A percentile compares a stretch with the other conserved stretches of the same genome.
Evolutionary conservation across 1,139 yeast genomes (phyloP).

Genomic region (Zygoascus sp.): DNA sequence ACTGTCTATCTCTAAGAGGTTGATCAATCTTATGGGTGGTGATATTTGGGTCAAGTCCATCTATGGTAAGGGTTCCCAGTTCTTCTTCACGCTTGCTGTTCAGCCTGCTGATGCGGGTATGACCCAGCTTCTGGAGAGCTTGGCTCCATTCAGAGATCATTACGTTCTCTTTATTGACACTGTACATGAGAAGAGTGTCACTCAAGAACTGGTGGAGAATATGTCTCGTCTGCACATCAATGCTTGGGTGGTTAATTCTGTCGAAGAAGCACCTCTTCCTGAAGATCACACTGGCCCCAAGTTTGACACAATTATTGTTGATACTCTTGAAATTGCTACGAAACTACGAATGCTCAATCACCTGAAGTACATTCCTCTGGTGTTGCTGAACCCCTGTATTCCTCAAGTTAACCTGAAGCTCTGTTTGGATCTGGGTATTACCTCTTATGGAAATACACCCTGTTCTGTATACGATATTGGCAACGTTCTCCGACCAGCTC

Average conservation of each 20-base stretch:
- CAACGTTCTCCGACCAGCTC: conserved; percentile 75
- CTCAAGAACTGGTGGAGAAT: conserved; percentile 48
- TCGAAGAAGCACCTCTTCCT: conserved; percentile 40
- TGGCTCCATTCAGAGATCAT: conserved; percentile 70
- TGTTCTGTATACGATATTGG: conserved; percentile 78
- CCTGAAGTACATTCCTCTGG: conserved; percentile 78
- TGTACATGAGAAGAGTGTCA: conserved; percentile 51
- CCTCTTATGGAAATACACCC: conserved; percentile 84
- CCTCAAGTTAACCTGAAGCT: conserved; percentile 77
- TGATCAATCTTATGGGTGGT: conserved; percentile 84
- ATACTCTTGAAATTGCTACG: conserved; percentile 69
- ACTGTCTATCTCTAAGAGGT: conserved; percentile 76
- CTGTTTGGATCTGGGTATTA: conserved; percentile 80
- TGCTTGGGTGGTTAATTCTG: conserved; percentile 41
- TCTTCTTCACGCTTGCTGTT: conserved; percentile 73
- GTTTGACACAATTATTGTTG: conserved; percentile 78
- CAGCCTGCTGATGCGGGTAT: conserved; percentile 66
- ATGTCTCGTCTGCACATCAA: conserved; percentile 42
- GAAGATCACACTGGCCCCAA: conserved; percentile 41
- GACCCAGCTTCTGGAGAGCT: conserved; percentile 60
- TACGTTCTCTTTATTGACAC: conserved; percentile 65
- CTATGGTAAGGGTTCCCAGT: conserved; percentile 78
- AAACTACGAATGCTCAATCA: conserved; percentile 63
- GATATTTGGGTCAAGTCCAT: conserved; percentile 83
- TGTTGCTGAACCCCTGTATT: conserved; percentile 67